Conservation (phyloP, 2,329 filamentous ascomycete genomes). For the Aspergillus sp. region DNA sequence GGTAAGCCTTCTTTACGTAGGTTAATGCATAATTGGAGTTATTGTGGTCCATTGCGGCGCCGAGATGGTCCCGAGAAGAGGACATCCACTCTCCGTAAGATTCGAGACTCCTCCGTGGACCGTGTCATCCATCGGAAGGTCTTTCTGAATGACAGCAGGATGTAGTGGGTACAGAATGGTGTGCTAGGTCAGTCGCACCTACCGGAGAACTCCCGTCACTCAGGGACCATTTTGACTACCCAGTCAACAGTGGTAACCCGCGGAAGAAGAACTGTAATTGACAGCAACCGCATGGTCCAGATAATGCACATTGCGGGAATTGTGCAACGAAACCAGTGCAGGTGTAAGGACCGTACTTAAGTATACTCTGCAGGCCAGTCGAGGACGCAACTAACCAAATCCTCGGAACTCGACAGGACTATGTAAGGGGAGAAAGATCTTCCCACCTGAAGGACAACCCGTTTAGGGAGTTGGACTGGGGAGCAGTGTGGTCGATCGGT, state of each 20-base stretch:
- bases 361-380: not conserved
- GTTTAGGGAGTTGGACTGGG: constrained; percentile 47
- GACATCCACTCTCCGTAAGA: not conserved
- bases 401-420: not conserved
- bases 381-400: not conserved
- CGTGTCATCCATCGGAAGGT: constrained; percentile 34
- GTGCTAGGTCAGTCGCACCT: too few relatives aligned
- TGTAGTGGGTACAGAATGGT: not conserved
- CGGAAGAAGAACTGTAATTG: not conserved
- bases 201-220: not conserved
- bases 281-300: not conserved
- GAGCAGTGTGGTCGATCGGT: constrained; percentile 25
- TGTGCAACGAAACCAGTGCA: not conserved
- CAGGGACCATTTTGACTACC: not conserved
- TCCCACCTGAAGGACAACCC: not conserved
- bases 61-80: not conserved
- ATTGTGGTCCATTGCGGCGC: not conserved
- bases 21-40: not conserved
- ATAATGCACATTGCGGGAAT: not conserved
- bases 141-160: constrained; percentile 42
- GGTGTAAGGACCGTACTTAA: not conserved
- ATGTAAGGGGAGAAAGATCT: not conserved
- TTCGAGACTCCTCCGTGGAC: not conserved
- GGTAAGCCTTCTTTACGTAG: not conserved
- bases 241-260: not conserved